Conservation (phyloP, 345 rosid genomes). For the Eucalyptus virginea region DNA sequence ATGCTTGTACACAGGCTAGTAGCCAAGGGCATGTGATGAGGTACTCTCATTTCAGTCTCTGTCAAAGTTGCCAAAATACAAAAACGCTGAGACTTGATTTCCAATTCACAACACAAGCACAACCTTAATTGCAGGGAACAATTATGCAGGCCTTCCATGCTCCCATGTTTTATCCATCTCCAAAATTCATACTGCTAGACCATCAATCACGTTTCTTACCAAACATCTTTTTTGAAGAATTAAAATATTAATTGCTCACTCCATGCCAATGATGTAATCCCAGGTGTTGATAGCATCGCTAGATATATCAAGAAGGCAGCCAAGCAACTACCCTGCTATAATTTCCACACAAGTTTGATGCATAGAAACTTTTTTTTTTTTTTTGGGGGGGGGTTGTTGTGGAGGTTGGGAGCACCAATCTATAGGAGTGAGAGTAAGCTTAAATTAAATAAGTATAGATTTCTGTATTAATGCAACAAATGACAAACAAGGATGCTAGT, state of each 20-base stretch:
- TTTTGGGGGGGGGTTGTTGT: too few relatives aligned
- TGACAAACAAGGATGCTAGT: not conserved
- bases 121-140: not conserved
- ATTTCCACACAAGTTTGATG: not conserved
- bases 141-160: not conserved
- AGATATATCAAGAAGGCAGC: not conserved
- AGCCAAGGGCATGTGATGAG: not conserved
- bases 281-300: not conserved
- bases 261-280: not conserved
- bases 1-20: not conserved
- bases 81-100: not conserved
- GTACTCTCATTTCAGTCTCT: not conserved
- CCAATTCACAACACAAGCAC: not conserved
- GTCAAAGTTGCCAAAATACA: not conserved
- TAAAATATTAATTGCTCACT: not conserved
- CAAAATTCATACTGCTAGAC: not conserved
- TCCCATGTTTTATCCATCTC: not conserved
- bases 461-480: not conserved
- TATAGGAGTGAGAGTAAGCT: not conserved
- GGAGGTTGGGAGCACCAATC: not conserved
- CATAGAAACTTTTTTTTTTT: not conserved
- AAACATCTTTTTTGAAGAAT: not conserved
- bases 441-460: not conserved
- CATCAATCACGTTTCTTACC: not conserved
- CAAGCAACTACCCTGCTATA: not conserved